These are phyloP conservation scores for Pseudogymnoascus sp. DNA, from an alignment of 2,329 filamentous ascomycete genomes.

Conservation along the genomic window DNA sequence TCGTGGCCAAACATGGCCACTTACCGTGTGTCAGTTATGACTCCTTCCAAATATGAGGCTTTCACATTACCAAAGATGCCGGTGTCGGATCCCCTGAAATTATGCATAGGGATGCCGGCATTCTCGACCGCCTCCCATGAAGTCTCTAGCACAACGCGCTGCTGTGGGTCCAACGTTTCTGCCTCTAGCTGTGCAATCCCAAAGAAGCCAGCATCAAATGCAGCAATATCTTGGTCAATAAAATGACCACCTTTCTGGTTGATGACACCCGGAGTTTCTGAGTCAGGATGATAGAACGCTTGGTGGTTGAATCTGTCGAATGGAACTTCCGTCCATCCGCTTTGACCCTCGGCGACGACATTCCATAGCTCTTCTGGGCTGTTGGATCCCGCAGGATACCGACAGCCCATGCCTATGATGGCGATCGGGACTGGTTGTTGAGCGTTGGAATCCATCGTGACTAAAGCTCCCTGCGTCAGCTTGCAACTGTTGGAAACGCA, in stretches of 20 bases:
- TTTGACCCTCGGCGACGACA: background rate
- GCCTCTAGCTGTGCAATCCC: constrained; percentile 13
- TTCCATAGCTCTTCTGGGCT: constrained; percentile 31
- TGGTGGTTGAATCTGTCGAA: constrained; percentile 17
- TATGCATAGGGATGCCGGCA: constrained; percentile 15
- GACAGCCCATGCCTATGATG: constrained; percentile 30
- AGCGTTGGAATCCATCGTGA: background rate
- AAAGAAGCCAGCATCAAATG: constrained; percentile 20
- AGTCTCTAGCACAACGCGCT: constrained; percentile 22
- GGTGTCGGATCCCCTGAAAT: constrained; percentile 5
- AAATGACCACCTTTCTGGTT: constrained; percentile 15
- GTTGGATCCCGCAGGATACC: constrained; percentile 27
- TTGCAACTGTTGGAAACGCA: background rate
- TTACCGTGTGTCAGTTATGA: background rate
- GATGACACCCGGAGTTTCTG: background rate
- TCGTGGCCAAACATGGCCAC: background rate
- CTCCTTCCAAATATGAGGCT: background rate
- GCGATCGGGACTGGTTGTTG: constrained; percentile 25
- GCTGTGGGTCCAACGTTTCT: constrained; percentile 26
- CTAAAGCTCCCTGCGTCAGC: background rate
- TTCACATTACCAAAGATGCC: background rate
- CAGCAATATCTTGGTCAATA: constrained; percentile 13
- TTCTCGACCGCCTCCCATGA: constrained; percentile 24
- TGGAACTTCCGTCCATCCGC: constrained; percentile 18
- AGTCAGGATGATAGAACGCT: constrained; percentile 12